Evolutionary conservation across 2,329 filamentous ascomycete genomes (phyloP), one percentile per base, ranked within the genome.

Genomic region (Boeremia exigua): DNA sequence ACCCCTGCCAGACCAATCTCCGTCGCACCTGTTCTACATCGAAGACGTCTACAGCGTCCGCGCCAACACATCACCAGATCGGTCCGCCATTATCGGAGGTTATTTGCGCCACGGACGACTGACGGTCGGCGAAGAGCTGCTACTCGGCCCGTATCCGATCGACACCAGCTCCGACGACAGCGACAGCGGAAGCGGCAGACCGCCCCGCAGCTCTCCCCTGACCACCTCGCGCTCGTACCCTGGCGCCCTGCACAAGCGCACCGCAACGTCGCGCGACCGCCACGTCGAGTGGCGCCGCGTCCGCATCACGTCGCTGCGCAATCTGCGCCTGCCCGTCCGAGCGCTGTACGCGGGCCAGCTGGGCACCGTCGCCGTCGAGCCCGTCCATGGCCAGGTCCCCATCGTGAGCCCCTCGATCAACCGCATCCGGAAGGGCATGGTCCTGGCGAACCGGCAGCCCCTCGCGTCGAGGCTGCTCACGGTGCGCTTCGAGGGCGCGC

Each of bases 281-380:
- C 57, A 68, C n/a, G 59, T 58, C 78, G 66, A 85, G 81, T 98
- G 94, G 94, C 87, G 91, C 59, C 82, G 82, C 23, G 92, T 94
- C 6, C 87, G 84, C 38, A 86, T 98, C 48, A 88, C 91, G 39
- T 98, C 93, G 65, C 88, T 97, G 38, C 88, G 94, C 19, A 96
- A 96, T 65, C 80, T 99, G 8, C 86, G 94, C 5, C 80, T 97
- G 3, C 91, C 94, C 0, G 92, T 97, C 0, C 86, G 86, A 42
- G 86, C 83, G 0, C 82, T 98, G 7, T 83, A 88, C 46, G 83
- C 88, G 14, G 92, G 91, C 9, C 94, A 99, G 75, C 92, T 94
- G 6, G 95, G 94, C 0, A 97, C 93, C 0, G 84, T 99, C 49
- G 94, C 93, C 0, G 80, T 98, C 46, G 82, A 89, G 2, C 82